Evolutionary conservation across 2,329 filamentous ascomycete species (phyloP), one percentile per base, ranked within the genome.

Genomic region (Paraconiothyrium brasiliense): DNA sequence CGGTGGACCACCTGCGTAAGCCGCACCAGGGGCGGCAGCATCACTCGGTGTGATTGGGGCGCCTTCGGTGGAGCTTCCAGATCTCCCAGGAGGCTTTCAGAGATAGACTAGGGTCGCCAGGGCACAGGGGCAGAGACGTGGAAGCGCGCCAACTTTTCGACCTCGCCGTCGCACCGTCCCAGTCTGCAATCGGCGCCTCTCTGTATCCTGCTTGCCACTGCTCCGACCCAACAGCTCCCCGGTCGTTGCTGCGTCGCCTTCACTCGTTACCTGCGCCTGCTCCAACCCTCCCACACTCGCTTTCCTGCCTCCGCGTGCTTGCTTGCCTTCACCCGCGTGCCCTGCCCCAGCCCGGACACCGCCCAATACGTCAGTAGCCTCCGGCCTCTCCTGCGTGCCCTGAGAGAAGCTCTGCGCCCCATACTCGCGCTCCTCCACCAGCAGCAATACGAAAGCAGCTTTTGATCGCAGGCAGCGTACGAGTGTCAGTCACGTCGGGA

Each of bases 391-490:
- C 50, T 48, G 20, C 54, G 50, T 49, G 22, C 56, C 35, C 34
- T 48, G 14, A 34, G 13, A 41, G 32, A 37, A 6, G 24, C 57
- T 52, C 48, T 39, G 22, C 22, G 49, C 46, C 16, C 9, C 58
- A 16, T 49, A 11, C 39, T 37, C 43, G 14, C 39, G 50, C 52
- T 47, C 47, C 59, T 57, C 43, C 57, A 51, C 57, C 54, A 62
- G 54, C 57, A 62, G 59, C 62, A 52, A 58, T 65, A 62, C 52
- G 43, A 49, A 41, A 62, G 52, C 57, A 62, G 60, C 60, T 57
- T 62, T 62, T 62, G 57, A 48, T 37, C 44, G 52, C 58, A 9
- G 50, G 32, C 51, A 47, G 7, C n/a, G 43, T 46, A 20, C 20
- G 27, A 27, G 44, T 57, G 50, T 50, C 54, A 57, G 52, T 58